Evolutionary conservation across 768 basidiomycete species (phyloP).

Genomic region (Collybia sp.): DNA sequence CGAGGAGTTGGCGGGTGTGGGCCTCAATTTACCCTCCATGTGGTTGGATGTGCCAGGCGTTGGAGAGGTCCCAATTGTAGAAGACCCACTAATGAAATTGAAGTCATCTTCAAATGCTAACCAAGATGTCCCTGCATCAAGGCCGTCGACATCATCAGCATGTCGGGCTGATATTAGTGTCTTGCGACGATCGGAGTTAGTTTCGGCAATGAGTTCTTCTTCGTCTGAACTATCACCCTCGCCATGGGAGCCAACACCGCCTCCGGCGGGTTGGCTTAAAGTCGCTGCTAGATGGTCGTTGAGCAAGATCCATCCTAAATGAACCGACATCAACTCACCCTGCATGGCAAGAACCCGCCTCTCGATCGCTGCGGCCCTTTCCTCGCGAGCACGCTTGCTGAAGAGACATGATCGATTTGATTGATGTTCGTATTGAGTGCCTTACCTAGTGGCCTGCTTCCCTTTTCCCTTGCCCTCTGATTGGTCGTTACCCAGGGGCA

Average conservation of each 20-base stretch:
- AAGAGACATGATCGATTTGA: background rate
- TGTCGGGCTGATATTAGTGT: slow-evolving; percentile 44
- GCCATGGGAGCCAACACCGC: slow-evolving; percentile 1
- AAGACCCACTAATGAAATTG: slow-evolving; percentile 25
- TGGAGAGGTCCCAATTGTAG: slow-evolving; percentile 6
- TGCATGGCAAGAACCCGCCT: slow-evolving; percentile 47
- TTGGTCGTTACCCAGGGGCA: slow-evolving; percentile 35
- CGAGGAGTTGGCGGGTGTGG: background rate
- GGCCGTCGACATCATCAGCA: slow-evolving; percentile 34
- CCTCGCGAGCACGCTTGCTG: slow-evolving; percentile 78
- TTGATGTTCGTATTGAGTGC: background rate
- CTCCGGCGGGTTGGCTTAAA: background rate
- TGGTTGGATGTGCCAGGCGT: slow-evolving; percentile 10
- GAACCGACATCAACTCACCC: slow-evolving; percentile 10
- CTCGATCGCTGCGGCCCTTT: slow-evolving; percentile 74
- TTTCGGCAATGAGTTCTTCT: slow-evolving; percentile 32
- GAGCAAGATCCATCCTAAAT: background rate
- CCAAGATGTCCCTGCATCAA: slow-evolving; percentile 35
- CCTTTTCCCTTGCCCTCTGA: slow-evolving; percentile 56
- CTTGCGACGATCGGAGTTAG: slow-evolving; percentile 44
- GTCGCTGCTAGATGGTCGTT: slow-evolving; percentile 1
- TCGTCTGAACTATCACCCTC: slow-evolving; percentile 1
- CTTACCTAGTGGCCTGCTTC: slow-evolving; percentile 65
- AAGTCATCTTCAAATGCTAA: slow-evolving; percentile 49
- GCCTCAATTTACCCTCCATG: background rate